These are phyloP conservation scores for Microdochium bolleyi DNA, from an alignment of 2,329 filamentous ascomycete species.

Conservation along the genomic window DNA sequence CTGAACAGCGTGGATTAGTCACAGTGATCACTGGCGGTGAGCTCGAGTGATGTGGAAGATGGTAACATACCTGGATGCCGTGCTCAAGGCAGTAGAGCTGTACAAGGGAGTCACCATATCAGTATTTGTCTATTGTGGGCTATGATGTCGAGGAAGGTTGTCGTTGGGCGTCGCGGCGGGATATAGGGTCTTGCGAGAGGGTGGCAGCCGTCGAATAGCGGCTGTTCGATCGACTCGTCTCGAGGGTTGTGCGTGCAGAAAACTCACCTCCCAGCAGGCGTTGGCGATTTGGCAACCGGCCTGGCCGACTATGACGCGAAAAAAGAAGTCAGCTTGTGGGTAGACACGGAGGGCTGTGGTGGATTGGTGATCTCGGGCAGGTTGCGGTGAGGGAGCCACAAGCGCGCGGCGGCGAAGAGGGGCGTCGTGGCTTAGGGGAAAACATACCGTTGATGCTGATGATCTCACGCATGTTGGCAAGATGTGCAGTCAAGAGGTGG, in stretches of 20 bases:
- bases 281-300: slow-evolving; percentile 99
- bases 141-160: slow-evolving; percentile 4
- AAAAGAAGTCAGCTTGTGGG: slow-evolving; percentile 42
- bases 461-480: slow-evolving; percentile 90
- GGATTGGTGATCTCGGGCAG: slow-evolving; percentile 10
- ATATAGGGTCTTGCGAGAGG: neutral
- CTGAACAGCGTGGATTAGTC: slow-evolving; percentile 35
- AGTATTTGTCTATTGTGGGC: slow-evolving; percentile 9
- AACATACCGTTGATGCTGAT: slow-evolving; percentile 95
- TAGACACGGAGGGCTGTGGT: slow-evolving; percentile 3
- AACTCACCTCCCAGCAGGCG: slow-evolving; percentile 98
- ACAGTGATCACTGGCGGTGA: neutral
- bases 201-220: neutral
- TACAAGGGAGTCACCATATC: slow-evolving; percentile 19
- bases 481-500: slow-evolving; percentile 20
- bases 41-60: slow-evolving; percentile 4
- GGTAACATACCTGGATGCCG: slow-evolving; percentile 80
- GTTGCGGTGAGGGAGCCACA: slow-evolving; percentile 35
- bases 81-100: slow-evolving; percentile 99
- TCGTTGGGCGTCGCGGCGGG: neutral
- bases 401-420: slow-evolving; percentile 23
- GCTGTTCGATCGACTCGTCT: too few species aligned
- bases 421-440: slow-evolving; percentile 9
- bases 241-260: slow-evolving; percentile 6
- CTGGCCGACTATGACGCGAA: slow-evolving; percentile 75